Conservation (phyloP, 768 basidiomycete species). For the Tubosaeta brunneosetosa region DNA sequence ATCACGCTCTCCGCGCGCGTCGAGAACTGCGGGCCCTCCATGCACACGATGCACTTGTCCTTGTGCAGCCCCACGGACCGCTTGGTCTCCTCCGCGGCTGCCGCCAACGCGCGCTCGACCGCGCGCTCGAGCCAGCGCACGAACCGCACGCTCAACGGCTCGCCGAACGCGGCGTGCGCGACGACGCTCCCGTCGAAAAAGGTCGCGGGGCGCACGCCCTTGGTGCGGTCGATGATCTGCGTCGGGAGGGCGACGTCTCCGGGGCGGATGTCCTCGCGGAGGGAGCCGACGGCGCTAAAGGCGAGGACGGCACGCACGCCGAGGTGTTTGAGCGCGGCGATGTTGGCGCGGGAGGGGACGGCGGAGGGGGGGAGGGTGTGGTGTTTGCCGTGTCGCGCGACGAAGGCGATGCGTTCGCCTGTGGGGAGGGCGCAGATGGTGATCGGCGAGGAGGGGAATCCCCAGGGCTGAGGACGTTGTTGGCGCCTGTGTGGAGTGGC, state of each 20-base stretch:
- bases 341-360: conserved; percentile 88
- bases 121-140: conserved; percentile 60
- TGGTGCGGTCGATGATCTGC: conserved; percentile 96
- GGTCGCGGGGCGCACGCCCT: conserved; percentile 81
- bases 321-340: conserved; percentile 89
- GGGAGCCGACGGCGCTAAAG: conserved; percentile 92
- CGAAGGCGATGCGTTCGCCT: conserved; percentile 77
- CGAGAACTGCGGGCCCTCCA: conserved; percentile 98
- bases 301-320: conserved; percentile 88
- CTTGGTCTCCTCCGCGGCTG: conserved; percentile 37
- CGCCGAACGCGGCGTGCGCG: conserved; percentile 91
- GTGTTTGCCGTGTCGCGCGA: conserved; percentile 83
- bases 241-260: conserved; percentile 84
- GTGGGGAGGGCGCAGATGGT: conserved; percentile 86
- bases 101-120: conserved; percentile 59
- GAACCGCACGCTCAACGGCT: conserved; percentile 73
- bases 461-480: conserved; percentile 73
- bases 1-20: conserved; percentile 95
- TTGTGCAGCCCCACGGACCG: conserved; percentile 66
- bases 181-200: conserved; percentile 87
- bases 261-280: conserved; percentile 88
- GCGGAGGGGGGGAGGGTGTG: conserved; percentile 77
- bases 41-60: conserved; percentile 85
- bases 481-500: not conserved
- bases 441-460: conserved; percentile 84